Evolutionary conservation across 2,329 filamentous ascomycete species (phyloP).

Genomic region (Decorospora gaudefroyi): DNA sequence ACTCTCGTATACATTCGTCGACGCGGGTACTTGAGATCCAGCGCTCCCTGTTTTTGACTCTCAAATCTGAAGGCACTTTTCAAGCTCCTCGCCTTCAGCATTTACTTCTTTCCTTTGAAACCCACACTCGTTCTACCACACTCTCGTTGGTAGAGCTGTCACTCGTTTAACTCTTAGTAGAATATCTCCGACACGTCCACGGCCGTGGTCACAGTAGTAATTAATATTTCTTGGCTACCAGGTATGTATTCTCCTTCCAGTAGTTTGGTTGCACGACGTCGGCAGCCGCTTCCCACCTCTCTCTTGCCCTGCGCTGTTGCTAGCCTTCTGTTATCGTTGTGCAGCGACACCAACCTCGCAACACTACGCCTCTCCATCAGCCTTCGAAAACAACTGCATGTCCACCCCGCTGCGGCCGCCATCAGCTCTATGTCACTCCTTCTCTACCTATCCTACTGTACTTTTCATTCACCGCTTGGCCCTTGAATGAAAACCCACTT

Average conservation of each 20-base stretch:
- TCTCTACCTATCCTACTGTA: not conserved
- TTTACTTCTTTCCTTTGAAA: conserved; percentile 18
- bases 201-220: conserved; percentile 13
- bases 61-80: conserved; percentile 31
- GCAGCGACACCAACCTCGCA: conserved; percentile 6
- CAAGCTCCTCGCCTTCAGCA: conserved; percentile 36
- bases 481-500: not conserved
- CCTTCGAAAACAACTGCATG: conserved; percentile 6
- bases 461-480: not conserved
- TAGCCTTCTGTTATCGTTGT: conserved; percentile 7
- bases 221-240: conserved; percentile 10
- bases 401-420: not conserved
- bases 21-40: conserved; percentile 26
- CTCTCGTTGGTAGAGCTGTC: conserved; percentile 24
- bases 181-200: too few relatives aligned
- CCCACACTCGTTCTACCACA: conserved; percentile 22
- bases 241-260: conserved; percentile 17
- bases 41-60: conserved; percentile 19
- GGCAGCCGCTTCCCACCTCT: conserved; percentile 3
- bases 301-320: conserved; percentile 1
- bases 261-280: conserved; percentile 1
- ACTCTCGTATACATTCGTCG: conserved; percentile 15
- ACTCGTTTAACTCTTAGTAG: conserved; percentile 39
- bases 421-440: conserved; percentile 2
- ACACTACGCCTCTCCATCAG: conserved; percentile 6